Percentiles rank a stretch among this genome's conserved stretches.
Conservation (phyloP, 139 green algal genomes). For the Chlorella sp. region DNA sequence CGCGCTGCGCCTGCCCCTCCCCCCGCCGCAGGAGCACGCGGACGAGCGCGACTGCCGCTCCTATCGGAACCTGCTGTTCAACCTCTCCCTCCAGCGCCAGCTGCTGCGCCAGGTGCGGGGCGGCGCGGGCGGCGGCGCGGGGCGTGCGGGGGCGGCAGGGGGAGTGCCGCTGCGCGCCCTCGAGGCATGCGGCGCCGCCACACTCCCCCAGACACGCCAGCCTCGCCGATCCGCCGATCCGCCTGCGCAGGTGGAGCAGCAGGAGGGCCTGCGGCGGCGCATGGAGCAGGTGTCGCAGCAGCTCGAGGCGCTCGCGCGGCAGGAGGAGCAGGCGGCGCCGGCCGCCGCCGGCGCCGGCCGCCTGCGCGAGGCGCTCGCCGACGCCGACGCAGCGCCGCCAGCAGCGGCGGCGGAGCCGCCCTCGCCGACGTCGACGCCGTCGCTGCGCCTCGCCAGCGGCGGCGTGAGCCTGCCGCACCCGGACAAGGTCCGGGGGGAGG, state of each 20-base stretch:
- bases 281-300: slow-evolving; percentile 7
- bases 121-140: not conserved
- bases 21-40: not conserved
- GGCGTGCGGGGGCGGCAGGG: not conserved
- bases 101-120: slow-evolving; percentile 14
- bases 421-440: not conserved
- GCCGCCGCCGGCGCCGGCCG: not conserved
- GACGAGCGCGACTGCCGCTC: slow-evolving; percentile 13
- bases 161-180: not conserved
- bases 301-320: slow-evolving; percentile 4
- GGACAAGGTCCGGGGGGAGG: slow-evolving; percentile 87
- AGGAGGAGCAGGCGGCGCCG: slow-evolving; percentile 1
- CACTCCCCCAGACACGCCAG: too few species aligned
- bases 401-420: not conserved
- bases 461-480: slow-evolving; percentile 61
- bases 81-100: slow-evolving; percentile 27
- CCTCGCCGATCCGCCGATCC: too few species aligned
- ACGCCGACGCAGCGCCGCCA: not conserved
- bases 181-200: too few species aligned
- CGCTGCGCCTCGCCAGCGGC: slow-evolving; percentile 17
- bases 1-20: slow-evolving; percentile 29
- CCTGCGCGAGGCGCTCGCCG: not conserved
- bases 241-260: slow-evolving; percentile 11
- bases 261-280: slow-evolving; percentile 13
- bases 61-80: slow-evolving; percentile 36